Evolutionary conservation across 768 basidiomycete species (phyloP).

Genomic region (Boletus subcaerulescens): DNA sequence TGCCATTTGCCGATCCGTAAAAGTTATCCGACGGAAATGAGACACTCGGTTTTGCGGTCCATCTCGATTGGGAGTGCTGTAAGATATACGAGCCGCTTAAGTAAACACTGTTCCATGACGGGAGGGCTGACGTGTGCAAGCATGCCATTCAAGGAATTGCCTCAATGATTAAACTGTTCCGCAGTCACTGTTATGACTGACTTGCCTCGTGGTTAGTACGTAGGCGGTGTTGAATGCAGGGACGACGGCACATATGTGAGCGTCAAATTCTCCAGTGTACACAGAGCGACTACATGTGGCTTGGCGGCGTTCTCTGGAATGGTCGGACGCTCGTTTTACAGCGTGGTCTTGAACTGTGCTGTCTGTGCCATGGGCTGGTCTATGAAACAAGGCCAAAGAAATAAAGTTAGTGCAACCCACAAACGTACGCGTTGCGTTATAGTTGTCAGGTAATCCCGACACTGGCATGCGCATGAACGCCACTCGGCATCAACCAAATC

Average conservation of each 20-base stretch:
- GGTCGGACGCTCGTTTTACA: conserved; percentile 2
- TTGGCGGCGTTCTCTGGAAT: background rate
- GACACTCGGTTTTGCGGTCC: no score
- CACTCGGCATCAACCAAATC: conserved; percentile 79
- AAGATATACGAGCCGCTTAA: no score
- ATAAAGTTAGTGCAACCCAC: background rate
- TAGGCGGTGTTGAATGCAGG: no score
- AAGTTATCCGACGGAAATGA: no score
- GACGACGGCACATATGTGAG: background rate
- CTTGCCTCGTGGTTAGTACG: no score
- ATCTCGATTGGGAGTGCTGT: no score
- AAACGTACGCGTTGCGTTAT: conserved; percentile 32
- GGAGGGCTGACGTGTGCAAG: no score
- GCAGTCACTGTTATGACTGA: no score
- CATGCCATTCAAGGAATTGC: no score
- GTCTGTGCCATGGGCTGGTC: conserved; percentile 30
- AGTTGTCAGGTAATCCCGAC: conserved; percentile 31
- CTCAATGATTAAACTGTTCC: no score
- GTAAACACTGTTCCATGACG: no score
- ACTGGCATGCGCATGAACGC: conserved; percentile 23
- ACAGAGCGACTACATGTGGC: background rate
- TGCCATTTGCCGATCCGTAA: no score
- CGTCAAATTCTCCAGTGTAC: background rate
- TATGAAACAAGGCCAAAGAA: conserved; percentile 1
- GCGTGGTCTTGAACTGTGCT: conserved; percentile 25